Conservation (phyloP, 2,329 filamentous ascomycete species). For the Lasiodiplodia citricola region DNA sequence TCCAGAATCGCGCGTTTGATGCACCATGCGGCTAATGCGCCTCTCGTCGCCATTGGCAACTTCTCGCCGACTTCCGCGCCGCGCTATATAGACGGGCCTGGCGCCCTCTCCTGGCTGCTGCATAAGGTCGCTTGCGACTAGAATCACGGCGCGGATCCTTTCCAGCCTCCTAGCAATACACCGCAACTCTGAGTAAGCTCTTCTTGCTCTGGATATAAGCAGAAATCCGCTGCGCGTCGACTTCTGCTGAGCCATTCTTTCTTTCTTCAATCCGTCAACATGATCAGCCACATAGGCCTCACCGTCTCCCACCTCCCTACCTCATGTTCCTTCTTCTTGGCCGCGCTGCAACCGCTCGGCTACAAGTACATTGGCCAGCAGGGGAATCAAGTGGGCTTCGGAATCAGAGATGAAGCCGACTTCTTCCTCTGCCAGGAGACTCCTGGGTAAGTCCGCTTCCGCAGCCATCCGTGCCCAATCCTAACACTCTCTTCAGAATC, state of each 20-base stretch:
- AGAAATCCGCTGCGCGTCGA: neutral
- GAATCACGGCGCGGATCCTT: neutral
- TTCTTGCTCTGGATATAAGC: neutral
- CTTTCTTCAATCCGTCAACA: constrained; percentile 36
- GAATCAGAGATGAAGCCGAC: constrained; percentile 63
- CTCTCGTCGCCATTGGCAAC: constrained; percentile 14
- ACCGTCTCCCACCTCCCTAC: constrained; percentile 78
- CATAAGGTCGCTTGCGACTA: neutral
- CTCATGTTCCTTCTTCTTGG: constrained; percentile 82
- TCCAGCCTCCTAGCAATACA: constrained; percentile 14
- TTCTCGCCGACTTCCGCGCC: constrained; percentile 7
- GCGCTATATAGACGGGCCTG: constrained; percentile 21
- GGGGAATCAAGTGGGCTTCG: constrained; percentile 66
- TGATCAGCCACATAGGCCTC: constrained; percentile 68
- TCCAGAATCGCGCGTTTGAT: neutral
- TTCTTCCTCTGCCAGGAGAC: constrained; percentile 69
- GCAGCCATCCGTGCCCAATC: neutral
- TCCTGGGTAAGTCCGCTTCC: constrained; percentile 55
- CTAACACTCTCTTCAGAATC: constrained; percentile 36
- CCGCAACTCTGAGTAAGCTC: constrained; percentile 22
- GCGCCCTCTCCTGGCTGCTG: neutral
- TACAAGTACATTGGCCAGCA: constrained; percentile 71
- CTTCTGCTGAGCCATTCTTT: neutral
- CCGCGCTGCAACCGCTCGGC: constrained; percentile 77
- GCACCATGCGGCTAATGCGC: constrained; percentile 12